Conservation (phyloP, 257 asterid genomes). For the Gardenia jasminoides region DNA sequence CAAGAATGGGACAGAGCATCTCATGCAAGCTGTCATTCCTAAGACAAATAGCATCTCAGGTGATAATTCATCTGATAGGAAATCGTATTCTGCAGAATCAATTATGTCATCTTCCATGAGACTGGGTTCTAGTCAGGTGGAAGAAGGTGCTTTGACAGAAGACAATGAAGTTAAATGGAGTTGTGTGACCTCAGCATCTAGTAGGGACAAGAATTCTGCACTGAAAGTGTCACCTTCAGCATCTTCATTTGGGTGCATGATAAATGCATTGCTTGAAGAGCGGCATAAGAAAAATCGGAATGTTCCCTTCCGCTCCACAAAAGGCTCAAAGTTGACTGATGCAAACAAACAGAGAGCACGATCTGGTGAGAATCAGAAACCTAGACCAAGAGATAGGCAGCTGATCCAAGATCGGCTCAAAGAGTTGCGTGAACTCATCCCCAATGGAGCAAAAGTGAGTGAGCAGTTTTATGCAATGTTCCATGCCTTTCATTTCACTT, state of each 20-base stretch:
- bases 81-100: slow-evolving; percentile 32
- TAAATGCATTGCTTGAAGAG: slow-evolving; percentile 33
- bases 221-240: slow-evolving; percentile 30
- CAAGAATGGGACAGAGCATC: slow-evolving; percentile 37
- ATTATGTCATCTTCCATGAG: slow-evolving; percentile 23
- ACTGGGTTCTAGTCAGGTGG: slow-evolving; percentile 28
- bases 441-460: slow-evolving; percentile 68
- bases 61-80: slow-evolving; percentile 32
- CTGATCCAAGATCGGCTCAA: slow-evolving; percentile 87
- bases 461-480: background rate
- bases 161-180: slow-evolving; percentile 35
- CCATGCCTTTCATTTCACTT: background rate
- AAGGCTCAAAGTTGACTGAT: slow-evolving; percentile 35
- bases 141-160: slow-evolving; percentile 28
- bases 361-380: slow-evolving; percentile 42
- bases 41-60: slow-evolving; percentile 33
- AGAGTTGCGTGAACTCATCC: slow-evolving; percentile 91
- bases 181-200: slow-evolving; percentile 36
- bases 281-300: slow-evolving; percentile 36
- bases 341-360: slow-evolving; percentile 52
- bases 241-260: slow-evolving; percentile 50
- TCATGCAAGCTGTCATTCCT: slow-evolving; percentile 42
- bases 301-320: slow-evolving; percentile 26
- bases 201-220: slow-evolving; percentile 24
- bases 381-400: slow-evolving; percentile 93